These are phyloP conservation scores for Phytophthora meadii DNA, from an alignment of 352 stramenopile species.

Conservation along the genomic window DNA sequence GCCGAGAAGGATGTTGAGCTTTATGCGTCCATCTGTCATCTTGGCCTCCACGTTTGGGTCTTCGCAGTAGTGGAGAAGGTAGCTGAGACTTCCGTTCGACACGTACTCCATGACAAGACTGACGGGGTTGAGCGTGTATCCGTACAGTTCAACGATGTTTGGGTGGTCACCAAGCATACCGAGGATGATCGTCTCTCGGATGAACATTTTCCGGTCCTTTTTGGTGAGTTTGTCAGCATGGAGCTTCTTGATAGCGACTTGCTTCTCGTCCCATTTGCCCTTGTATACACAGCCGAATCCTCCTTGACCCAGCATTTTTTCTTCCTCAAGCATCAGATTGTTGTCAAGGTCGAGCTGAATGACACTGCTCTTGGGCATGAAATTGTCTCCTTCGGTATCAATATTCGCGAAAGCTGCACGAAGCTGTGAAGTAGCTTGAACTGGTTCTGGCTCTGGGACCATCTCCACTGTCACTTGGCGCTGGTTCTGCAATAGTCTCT, in stretches of 20 bases:
- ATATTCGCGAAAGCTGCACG: conserved; percentile 24
- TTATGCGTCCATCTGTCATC: conserved; percentile 51
- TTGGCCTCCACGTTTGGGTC: conserved; percentile 38
- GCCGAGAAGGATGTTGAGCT: conserved; percentile 43
- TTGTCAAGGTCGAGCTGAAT: conserved; percentile 27
- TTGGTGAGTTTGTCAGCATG: conserved; percentile 39
- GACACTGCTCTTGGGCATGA: conserved; percentile 29
- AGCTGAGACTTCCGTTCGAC: conserved; percentile 37
- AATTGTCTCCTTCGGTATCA: conserved; percentile 14
- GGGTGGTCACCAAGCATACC: conserved; percentile 42
- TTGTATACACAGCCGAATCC: conserved; percentile 41
- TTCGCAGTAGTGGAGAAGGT: conserved; percentile 45
- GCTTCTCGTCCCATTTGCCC: conserved; percentile 23
- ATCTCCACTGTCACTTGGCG: conserved; percentile 15
- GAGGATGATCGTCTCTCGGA: conserved; percentile 41
- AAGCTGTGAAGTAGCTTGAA: conserved; percentile 22
- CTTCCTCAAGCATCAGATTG: conserved; percentile 27
- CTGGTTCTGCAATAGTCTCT: conserved; percentile 24
- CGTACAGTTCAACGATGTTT: conserved; percentile 47
- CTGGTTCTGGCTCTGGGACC: conserved; percentile 22
- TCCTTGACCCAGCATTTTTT: conserved; percentile 30
- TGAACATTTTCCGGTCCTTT: conserved; percentile 44
- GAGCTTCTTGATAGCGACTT: conserved; percentile 50
- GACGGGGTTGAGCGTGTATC: conserved; percentile 38
- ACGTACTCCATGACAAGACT: conserved; percentile 49